Evolutionary conservation across 257 asterid genomes (phyloP), one percentile per base, ranked within the genome.

Genomic region (Gentiana macrophylla): DNA sequence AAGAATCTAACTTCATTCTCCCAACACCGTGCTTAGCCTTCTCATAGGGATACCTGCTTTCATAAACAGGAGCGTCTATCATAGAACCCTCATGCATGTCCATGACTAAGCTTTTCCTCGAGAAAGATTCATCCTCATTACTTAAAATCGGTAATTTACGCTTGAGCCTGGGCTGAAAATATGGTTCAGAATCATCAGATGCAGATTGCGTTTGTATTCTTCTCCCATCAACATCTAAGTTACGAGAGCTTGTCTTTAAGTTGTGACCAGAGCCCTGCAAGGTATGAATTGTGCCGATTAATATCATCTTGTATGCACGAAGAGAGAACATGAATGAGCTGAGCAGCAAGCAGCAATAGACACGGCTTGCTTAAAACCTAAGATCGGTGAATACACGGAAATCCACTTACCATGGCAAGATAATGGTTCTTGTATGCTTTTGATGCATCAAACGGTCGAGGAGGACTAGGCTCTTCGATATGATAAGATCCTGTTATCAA

Each of bases 371-470:
- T 4, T 38, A 3, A 4, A 38, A 38, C 44, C 44, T 41, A 1
- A 41, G 46, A 7, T 41, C 46, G 9, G 10, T 10, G 5, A 5
- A 41, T 41, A 41, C 46, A 41, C 24, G 24, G 8, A 41, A 41
- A 41, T 62, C 63, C 36, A 68, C 80, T 72, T 70, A 84, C 97
- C 62, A 68, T 67, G 69, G 60, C 66, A 50, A 73, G 62, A 60
- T 60, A 74, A 50, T 70, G 70, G 61, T 65, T 71, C 74, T 73
- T 81, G 68, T 37, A 76, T 65, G 58, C 57, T 52, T 61, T 62
- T 7, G 80, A 62, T 63, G 59, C 70, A 69, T 75, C 87, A 13
- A 74, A 77, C 35, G 89, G 70, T 67, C 76, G 70, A 34, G 72
- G 72, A 32, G 54, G 72, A 68, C 55, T 73, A 64, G 67, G 74